Evolutionary conservation across 148 eudicot species (phyloP).

Genomic region (Chenopodium suecicum): DNA sequence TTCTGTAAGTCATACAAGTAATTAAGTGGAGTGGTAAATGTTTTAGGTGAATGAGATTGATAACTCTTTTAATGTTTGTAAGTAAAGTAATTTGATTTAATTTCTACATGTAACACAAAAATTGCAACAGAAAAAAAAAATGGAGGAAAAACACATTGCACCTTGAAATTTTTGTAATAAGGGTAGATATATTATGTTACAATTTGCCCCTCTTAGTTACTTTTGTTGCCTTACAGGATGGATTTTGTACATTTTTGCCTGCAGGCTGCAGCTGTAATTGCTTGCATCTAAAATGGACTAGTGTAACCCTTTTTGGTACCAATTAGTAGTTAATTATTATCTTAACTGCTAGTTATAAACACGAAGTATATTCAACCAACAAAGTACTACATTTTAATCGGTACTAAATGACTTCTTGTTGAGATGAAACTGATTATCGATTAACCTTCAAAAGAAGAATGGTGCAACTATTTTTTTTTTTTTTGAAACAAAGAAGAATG

Average conservation of each 20-base stretch:
- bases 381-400: too few species aligned
- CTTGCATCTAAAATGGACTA: too few species aligned
- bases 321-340: too few species aligned
- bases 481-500: too few species aligned
- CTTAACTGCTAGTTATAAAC: too few species aligned
- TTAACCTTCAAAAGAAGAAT: too few species aligned
- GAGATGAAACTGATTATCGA: too few species aligned
- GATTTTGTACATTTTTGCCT: background rate
- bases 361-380: too few species aligned
- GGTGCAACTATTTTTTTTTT: too few species aligned
- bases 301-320: too few species aligned
- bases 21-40: background rate
- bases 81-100: slow-evolving; percentile 20
- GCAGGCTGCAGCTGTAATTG: too few species aligned
- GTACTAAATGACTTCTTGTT: too few species aligned
- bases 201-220: background rate
- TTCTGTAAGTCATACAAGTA: background rate
- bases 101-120: background rate
- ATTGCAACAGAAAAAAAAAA: background rate
- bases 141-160: background rate
- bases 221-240: background rate
- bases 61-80: slow-evolving; percentile 1
- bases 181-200: background rate
- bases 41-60: slow-evolving; percentile 20
- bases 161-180: slow-evolving; percentile 18